Evolutionary conservation across 257 asterid genomes (phyloP), one percentile per base, ranked within the genome.

Genomic region (Coffea eugenioides): DNA sequence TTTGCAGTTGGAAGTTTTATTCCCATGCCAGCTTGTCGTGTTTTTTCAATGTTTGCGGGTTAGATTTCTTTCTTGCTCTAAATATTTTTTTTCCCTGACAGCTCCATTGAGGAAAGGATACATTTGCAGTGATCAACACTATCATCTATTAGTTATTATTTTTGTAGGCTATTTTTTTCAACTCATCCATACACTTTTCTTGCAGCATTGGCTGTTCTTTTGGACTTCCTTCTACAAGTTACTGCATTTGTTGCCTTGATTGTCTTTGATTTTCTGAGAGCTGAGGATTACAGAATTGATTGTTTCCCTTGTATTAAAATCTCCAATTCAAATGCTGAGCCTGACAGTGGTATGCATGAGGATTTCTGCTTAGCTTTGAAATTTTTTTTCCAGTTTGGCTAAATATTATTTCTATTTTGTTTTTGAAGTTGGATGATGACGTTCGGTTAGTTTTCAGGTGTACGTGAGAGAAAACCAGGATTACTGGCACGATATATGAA

Each of bases 1-100:
- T 96, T 96, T 88, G 99, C 99, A n/a, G 99, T 96, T 69, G 99
- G 99, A 81, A 90, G 98, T 84, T 96, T 96, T 88, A 94, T 96
- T 72, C 96, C 97, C 31, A 94, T 96, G 97, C 99, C 99, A 57
- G 99, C 99, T 74, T 90, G 96, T 83, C 99, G 98, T 45, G 95
- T 94, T 69, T 96, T 96, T 84, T 96, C 99, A 80, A 96, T 96
- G 99, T 96, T 96, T 83, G 98, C 99, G 82, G 99, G 99, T 96
- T 77, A 61, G 89, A 72, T 76, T 52, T 80, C 59, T 69, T 77
- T 54, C 65, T 65, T 73, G 73, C 79, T 34, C 64, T 20, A 8
- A 45, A 16, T 14, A 18, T 43, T 21, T 10, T 3, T 3, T 27
- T 39, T 56, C 10, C 41, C 20, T 13, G 6, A 27, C 49, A 25